phyloP scores from a whole-genome alignment of 2,329 filamentous ascomycete genomes.

The Pestalotiopsis sp. region DNA sequence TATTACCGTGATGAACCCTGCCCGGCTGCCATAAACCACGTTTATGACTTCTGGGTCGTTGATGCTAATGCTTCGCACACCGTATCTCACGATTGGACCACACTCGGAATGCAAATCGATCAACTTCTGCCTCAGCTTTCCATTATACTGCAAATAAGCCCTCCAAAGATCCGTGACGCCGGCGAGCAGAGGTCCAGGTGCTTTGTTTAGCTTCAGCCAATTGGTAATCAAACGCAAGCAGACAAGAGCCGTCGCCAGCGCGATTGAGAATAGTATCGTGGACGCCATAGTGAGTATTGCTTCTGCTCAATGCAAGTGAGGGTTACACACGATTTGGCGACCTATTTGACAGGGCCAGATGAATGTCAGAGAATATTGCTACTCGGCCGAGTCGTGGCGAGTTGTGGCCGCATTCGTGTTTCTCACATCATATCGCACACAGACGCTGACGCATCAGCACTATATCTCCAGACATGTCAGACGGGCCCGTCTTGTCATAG shows the following conservation, averaged over 20 bases:
- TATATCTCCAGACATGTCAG: neutral
- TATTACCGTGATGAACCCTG: constrained; percentile 25
- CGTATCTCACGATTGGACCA: constrained; percentile 27
- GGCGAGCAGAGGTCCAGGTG: constrained; percentile 23
- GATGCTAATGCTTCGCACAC: constrained; percentile 26
- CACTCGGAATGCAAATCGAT: constrained; percentile 21
- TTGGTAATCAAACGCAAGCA: constrained; percentile 19
- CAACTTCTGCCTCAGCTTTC: constrained; percentile 24
- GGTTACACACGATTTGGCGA: neutral
- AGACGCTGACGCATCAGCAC: neutral
- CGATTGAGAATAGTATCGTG: neutral
- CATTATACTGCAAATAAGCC: constrained; percentile 27
- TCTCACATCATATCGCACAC: neutral
- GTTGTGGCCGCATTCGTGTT: neutral
- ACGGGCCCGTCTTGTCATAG: neutral
- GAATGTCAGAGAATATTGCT: neutral
- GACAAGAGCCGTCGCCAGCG: neutral
- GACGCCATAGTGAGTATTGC: neutral
- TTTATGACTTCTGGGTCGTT: constrained; percentile 28
- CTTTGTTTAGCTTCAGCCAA: constrained; percentile 25
- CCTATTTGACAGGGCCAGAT: neutral
- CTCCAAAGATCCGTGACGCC: constrained; percentile 27
- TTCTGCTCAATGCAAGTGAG: neutral
- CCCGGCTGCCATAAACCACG: constrained; percentile 26
- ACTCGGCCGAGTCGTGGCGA: neutral